These are phyloP conservation scores for Cucumis melo DNA, from an alignment of 306 rosid genomes.

Conservation along the genomic window DNA sequence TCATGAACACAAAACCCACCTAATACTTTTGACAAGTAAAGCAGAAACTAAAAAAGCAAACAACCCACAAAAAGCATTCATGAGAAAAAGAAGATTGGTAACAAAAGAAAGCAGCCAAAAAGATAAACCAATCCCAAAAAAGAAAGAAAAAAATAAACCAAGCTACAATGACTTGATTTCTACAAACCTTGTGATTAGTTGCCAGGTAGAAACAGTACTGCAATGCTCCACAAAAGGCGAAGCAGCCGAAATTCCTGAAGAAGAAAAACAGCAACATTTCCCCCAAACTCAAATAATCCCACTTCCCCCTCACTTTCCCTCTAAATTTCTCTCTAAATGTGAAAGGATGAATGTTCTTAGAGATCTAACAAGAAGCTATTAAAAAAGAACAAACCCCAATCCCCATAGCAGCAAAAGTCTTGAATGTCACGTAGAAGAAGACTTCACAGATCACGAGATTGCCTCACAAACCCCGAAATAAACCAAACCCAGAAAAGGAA, in stretches of 20 bases:
- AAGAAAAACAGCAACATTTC: not conserved
- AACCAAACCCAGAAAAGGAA: constrained; percentile 5
- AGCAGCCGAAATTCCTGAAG: not conserved
- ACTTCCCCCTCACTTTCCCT: not conserved
- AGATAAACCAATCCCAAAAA: not conserved
- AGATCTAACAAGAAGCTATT: not conserved
- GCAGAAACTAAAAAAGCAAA: not conserved
- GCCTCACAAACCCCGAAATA: not conserved
- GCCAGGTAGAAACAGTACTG: not conserved
- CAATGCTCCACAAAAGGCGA: not conserved
- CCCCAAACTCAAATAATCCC: not conserved
- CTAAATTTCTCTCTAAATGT: not conserved
- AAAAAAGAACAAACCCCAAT: not conserved
- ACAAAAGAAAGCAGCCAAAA: not conserved
- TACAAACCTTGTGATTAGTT: not conserved
- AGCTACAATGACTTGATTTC: not conserved
- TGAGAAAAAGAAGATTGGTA: not conserved
- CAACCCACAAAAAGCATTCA: not conserved
- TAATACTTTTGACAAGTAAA: not conserved
- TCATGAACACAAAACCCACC: not conserved
- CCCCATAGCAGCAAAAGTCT: not conserved
- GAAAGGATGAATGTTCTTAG: not conserved
- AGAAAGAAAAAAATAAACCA: not conserved
- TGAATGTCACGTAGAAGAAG: not conserved
- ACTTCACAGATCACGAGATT: not conserved